Base-by-base conservation (phyloP, 345 rosid genomes). In the Euclidium syriacum region DNA sequence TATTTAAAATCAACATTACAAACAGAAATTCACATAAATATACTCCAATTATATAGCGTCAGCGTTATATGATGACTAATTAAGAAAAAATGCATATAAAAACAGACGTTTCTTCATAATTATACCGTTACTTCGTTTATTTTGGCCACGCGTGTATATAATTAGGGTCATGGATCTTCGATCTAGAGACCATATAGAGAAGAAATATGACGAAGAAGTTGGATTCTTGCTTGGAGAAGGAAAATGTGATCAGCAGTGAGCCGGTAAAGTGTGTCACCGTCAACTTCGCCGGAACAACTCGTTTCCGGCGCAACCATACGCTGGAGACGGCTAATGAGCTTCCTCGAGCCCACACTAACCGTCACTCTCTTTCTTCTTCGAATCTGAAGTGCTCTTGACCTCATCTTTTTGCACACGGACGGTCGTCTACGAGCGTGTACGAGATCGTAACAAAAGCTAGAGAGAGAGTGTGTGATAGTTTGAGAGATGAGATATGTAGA, bases 241-340 rank as follows among this genome's bases (percentile, higher is more conserved):
- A 42, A 26, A 57, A 71, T 71, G 50, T 64, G 75, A 51, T 71
- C 71, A 40, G 65, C 71, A 54, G 75, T 64, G 55, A 71, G 75
- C 9, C 29, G 71, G 4, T 40, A 57, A 42, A 71, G 71, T 7
- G 56, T 58, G 22, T 51, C 47, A 50, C 61, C 54, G 61, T 57
- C 71, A 64, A 71, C 10, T 11, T 71, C 55, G 3, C 50, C 66
- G 19, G 71, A 14, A 57, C 24, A 41, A 18, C 30, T 64, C 35
- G 7, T 52, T 1, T 64, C 61, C 10, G 75, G 71, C 18, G 65
- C 65, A 40, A 71, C 75, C 71, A 71, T 71, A 15, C 70, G 60
- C 22, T n/a, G 75, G 50, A 71, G 75, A 59, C 75, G 75, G 9
- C 16, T 41, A 42, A 58, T 20, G 62, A 71, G 71, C 75, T 71